These are phyloP conservation scores for Hypholoma fasciculare DNA, from an alignment of 768 basidiomycete species.

Conservation along the genomic window DNA sequence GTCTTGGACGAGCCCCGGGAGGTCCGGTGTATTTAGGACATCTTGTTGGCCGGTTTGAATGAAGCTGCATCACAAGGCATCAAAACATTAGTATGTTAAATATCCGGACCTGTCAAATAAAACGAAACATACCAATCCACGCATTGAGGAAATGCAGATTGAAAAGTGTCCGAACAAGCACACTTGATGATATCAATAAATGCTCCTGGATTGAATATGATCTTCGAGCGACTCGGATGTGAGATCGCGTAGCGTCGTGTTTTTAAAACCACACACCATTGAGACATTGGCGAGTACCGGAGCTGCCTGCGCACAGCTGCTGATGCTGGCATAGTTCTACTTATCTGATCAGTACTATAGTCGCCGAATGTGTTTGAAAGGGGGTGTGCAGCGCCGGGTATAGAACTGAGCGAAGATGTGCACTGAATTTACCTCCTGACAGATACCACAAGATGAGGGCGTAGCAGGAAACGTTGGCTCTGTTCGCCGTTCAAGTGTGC, in stretches of 20 bases:
- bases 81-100: not conserved
- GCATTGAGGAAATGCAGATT: slow-evolving; percentile 58
- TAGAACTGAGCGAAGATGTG: not conserved
- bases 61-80: slow-evolving; percentile 38
- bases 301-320: slow-evolving; percentile 56
- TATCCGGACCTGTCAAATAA: not conserved
- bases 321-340: slow-evolving; percentile 52
- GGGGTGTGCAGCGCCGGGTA: not conserved
- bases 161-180: slow-evolving; percentile 51
- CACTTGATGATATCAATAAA: slow-evolving; percentile 66
- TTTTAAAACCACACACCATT: slow-evolving; percentile 35
- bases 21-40: slow-evolving; percentile 44
- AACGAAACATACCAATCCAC: slow-evolving; percentile 54
- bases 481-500: slow-evolving; percentile 17
- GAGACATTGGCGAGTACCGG: slow-evolving; percentile 59
- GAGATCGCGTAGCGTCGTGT: not conserved
- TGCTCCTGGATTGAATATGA: slow-evolving; percentile 63
- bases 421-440: slow-evolving; percentile 38
- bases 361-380: not conserved
- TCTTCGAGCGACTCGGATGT: slow-evolving; percentile 28
- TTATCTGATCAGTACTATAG: not conserved
- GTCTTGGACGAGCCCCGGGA: slow-evolving; percentile 48
- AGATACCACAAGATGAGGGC: slow-evolving; percentile 61
- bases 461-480: slow-evolving; percentile 52
- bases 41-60: slow-evolving; percentile 56